Evolutionary conservation across 2,329 filamentous ascomycete species (phyloP).

Genomic region (Beauveria sp.): DNA sequence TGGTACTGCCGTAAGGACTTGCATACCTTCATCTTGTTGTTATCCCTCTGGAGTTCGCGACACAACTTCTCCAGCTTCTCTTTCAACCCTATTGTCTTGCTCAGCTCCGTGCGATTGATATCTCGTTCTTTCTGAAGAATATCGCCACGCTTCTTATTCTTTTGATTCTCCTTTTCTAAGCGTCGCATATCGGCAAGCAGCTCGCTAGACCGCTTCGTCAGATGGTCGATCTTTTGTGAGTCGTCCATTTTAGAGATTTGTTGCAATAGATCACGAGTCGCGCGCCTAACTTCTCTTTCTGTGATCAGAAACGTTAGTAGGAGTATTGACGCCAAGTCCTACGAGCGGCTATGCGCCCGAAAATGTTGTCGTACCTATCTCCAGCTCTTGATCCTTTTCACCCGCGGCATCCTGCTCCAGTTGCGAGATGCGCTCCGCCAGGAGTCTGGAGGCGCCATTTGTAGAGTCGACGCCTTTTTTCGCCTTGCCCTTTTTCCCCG

Average conservation of each 20-base stretch:
- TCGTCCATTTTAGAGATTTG: slow-evolving; percentile 89
- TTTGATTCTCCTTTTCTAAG: slow-evolving; percentile 85
- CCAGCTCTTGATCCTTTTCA: slow-evolving; percentile 90
- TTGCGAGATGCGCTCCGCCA: slow-evolving; percentile 91
- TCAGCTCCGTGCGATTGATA: slow-evolving; percentile 76
- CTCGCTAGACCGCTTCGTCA: slow-evolving; percentile 87
- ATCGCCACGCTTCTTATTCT: slow-evolving; percentile 92
- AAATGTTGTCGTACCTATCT: slow-evolving; percentile 64
- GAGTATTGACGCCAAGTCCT: neutral
- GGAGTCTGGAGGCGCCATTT: slow-evolving; percentile 81
- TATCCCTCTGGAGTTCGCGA: slow-evolving; percentile 88
- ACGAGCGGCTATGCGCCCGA: neutral
- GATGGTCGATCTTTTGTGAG: slow-evolving; percentile 80
- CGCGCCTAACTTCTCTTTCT: slow-evolving; percentile 93
- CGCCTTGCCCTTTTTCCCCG: slow-evolving; percentile 70
- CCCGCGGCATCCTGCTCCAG: slow-evolving; percentile 87
- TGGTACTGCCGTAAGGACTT: neutral
- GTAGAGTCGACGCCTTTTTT: slow-evolving; percentile 82
- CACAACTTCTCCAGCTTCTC: slow-evolving; percentile 97
- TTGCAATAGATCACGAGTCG: slow-evolving; percentile 81
- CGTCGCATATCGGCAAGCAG: slow-evolving; percentile 92
- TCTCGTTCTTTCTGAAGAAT: slow-evolving; percentile 96
- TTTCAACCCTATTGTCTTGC: slow-evolving; percentile 83
- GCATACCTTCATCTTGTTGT: slow-evolving; percentile 91
- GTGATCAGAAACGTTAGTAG: slow-evolving; percentile 19